Evolutionary conservation across 1,284 basidiomycete species (phyloP), one percentile per base, ranked within the genome.

Genomic region (Neotropicomus parvogracilis): DNA sequence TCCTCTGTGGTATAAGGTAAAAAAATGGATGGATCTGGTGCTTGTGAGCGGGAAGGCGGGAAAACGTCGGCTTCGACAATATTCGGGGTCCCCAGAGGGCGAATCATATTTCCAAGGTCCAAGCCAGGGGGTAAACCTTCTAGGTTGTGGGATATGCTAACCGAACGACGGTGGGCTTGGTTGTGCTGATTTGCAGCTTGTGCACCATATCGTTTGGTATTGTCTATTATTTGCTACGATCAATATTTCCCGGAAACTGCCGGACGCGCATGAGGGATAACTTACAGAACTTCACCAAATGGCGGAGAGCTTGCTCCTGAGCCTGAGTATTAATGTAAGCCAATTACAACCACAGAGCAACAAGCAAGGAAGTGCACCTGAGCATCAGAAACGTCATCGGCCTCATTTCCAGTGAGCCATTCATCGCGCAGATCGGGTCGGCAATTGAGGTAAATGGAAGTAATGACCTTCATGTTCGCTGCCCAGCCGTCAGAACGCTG

Each of bases 391-490:
- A 91, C 89, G 54, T 91, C 89, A 59, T 99, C 95, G 6, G 92
- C 84, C 64, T 99, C 97, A 16, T 85, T 85, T 2, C 93, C 92
- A 12, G 92, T 89, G 32, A 99, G 75, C 97, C 97, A 99, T 64
- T 99, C 97, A 67, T 99, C 97, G 32, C 95, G 81, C 44, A 99
- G 76, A 62, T 97, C 94, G 10, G 97, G 95, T 45, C 95, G 79
- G 66, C 95, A 98, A 63, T 97, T 97, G 51, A 99, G 76, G 68
- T 99, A 99, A 56, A 99, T 98, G 26, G 92, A 87, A 4, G 97
- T 99, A 63, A 99, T 99, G 52, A 98, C 91, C 70, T 98, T 97
- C 97, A 99, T 99, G 66, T 99, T 99, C 20, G 90, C 92, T 95
- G 60, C 17, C 37, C 21, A 48, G 43, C 35, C 31, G 58, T 64